These are phyloP conservation scores for Globisporangium echinulatum DNA, from an alignment of 352 stramenopile species.

Conservation along the genomic window DNA sequence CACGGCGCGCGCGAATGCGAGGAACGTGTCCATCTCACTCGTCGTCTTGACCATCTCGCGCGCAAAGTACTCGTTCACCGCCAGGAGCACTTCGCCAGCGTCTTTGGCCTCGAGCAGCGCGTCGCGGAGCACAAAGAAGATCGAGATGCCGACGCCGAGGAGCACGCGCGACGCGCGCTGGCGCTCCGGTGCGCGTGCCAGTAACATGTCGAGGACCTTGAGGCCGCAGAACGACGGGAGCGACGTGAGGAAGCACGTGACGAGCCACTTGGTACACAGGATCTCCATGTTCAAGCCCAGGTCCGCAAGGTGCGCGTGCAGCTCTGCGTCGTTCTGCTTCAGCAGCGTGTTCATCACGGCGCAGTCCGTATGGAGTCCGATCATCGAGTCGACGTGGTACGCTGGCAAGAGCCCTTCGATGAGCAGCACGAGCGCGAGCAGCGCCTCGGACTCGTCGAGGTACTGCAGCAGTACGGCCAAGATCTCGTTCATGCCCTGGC, in stretches of 20 bases:
- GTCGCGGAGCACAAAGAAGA: conserved; percentile 64
- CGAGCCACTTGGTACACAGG: conserved; percentile 85
- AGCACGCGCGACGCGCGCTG: conserved; percentile 63
- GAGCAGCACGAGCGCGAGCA: conserved; percentile 55
- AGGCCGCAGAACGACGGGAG: conserved; percentile 60
- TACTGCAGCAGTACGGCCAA: conserved; percentile 66
- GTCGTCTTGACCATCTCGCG: conserved; percentile 61
- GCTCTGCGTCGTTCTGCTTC: conserved; percentile 63
- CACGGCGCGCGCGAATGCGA: conserved; percentile 54
- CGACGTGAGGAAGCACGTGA: conserved; percentile 80
- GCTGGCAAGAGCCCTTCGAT: conserved; percentile 70
- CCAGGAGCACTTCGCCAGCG: conserved; percentile 68
- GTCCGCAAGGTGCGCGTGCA: conserved; percentile 64
- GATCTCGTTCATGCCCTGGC: conserved; percentile 85
- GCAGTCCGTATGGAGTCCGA: conserved; percentile 77
- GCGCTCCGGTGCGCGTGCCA: conserved; percentile 53
- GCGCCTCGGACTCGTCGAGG: conserved; percentile 50
- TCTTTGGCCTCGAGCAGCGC: conserved; percentile 62
- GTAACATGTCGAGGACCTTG: conserved; percentile 77
- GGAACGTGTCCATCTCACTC: conserved; percentile 64
- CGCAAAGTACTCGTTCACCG: conserved; percentile 76
- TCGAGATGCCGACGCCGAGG: conserved; percentile 66
- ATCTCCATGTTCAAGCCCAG: conserved; percentile 85
- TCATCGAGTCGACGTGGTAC: conserved; percentile 84
- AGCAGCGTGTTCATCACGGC: conserved; percentile 79